These are phyloP conservation scores for Poteriospumella lacustris DNA, from an alignment of 108 stramenopile genomes.

Conservation along the genomic window DNA sequence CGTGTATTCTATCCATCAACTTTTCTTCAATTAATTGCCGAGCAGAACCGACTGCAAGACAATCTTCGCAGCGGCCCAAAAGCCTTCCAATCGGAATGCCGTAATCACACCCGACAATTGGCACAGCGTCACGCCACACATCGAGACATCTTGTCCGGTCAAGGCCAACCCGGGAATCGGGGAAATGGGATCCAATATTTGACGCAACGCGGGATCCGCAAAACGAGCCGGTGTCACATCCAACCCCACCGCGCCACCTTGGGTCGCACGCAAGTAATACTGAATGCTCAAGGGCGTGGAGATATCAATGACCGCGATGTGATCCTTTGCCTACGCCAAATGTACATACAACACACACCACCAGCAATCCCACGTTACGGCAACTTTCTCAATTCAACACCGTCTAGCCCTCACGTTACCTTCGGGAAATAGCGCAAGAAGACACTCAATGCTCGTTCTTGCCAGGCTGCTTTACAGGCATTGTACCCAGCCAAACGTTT, in stretches of 20 bases:
- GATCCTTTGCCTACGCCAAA: slow-evolving; percentile 40
- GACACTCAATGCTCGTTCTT: background rate
- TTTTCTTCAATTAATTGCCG: too few relatives aligned
- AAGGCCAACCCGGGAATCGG: background rate
- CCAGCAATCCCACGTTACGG: slow-evolving; percentile 42
- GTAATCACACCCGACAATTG: slow-evolving; percentile 16
- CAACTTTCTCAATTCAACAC: slow-evolving; percentile 33
- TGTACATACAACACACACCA: slow-evolving; percentile 37
- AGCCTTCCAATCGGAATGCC: slow-evolving; percentile 17
- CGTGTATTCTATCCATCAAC: too few relatives aligned
- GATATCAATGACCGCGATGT: slow-evolving; percentile 43
- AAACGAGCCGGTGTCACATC: slow-evolving; percentile 30
- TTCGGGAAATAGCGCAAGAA: slow-evolving; percentile 15
- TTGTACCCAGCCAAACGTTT: background rate
- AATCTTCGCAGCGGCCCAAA: slow-evolving; percentile 12
- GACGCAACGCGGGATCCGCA: background rate
- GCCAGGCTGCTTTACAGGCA: background rate
- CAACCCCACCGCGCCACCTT: slow-evolving; percentile 42
- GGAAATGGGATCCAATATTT: background rate
- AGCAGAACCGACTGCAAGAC: background rate
- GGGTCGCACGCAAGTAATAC: slow-evolving; percentile 38
- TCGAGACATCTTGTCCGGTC: background rate
- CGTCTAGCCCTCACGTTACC: slow-evolving; percentile 31
- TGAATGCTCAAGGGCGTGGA: slow-evolving; percentile 54
- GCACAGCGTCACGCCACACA: slow-evolving; percentile 18